Evolutionary conservation across 805 yeast genomes (phyloP).

Genomic region (Yamadazyma sp.): DNA sequence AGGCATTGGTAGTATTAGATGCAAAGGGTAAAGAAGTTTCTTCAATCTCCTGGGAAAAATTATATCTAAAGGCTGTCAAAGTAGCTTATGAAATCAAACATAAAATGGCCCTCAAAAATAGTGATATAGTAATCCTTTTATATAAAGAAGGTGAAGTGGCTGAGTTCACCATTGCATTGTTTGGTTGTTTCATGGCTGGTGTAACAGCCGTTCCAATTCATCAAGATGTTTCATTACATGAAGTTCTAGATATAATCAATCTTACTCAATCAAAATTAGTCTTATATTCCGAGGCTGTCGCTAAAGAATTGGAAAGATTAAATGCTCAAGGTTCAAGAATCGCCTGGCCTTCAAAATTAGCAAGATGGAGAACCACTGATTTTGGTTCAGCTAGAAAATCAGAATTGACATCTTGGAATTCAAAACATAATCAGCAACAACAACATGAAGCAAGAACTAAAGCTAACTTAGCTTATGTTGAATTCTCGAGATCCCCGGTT

Average conservation of each 20-base stretch:
- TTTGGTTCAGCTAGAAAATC: slow-evolving; percentile 58
- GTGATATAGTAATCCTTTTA: slow-evolving; percentile 79
- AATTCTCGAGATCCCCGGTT: slow-evolving; percentile 82
- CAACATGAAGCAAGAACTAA: slow-evolving; percentile 12
- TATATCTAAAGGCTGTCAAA: slow-evolving; percentile 78
- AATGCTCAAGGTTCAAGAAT: slow-evolving; percentile 34
- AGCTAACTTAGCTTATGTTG: slow-evolving; percentile 83
- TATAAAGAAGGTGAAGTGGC: slow-evolving; percentile 81
- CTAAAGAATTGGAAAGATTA: slow-evolving; percentile 68
- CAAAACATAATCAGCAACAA: slow-evolving; percentile 13
- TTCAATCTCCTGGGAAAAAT: slow-evolving; percentile 84
- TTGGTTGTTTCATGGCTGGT: slow-evolving; percentile 92
- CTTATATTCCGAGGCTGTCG: slow-evolving; percentile 75
- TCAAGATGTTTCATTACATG: slow-evolving; percentile 64
- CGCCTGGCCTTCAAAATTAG: slow-evolving; percentile 73
- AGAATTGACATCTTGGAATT: slow-evolving; percentile 27
- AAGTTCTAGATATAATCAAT: slow-evolving; percentile 67
- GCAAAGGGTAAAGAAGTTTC: slow-evolving; percentile 75
- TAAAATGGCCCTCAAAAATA: slow-evolving; percentile 67
- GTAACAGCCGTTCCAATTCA: slow-evolving; percentile 93
- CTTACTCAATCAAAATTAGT: slow-evolving; percentile 75
- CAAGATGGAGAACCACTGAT: slow-evolving; percentile 82
- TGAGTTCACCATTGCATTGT: slow-evolving; percentile 80
- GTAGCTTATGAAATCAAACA: slow-evolving; percentile 81
- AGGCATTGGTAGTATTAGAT: slow-evolving; percentile 73